Evolutionary conservation across 768 basidiomycete genomes (phyloP), one percentile per base, ranked within the genome.

Genomic region (Amanita thiersii): DNA sequence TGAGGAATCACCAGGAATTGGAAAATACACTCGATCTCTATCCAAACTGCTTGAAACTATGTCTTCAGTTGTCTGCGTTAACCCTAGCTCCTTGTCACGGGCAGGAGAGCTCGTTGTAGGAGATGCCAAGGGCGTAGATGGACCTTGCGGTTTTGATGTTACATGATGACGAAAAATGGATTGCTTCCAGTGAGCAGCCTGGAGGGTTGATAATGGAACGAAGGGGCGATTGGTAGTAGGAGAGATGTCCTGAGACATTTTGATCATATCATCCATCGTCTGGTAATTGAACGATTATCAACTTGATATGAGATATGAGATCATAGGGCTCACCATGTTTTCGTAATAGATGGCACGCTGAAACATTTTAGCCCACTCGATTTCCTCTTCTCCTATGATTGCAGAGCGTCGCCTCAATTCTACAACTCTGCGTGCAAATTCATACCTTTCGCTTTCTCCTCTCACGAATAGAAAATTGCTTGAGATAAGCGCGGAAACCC

Each of bases 401-500:
- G 76, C 77, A 20, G 65, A 60, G 26, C 64, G 64, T 47, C 84
- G 65, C 42, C 88, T 68, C 45, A 93, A 53, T 53, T 93, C 88
- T 0, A 90, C 75, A 3, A 91, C 74, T 9, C 75, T 61, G 36
- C 77, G 71, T 3, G 89, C 87, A 56, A 90, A 68, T 24, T 78
- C 72, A 55, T 93, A 97, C 47, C 92, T 66, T 47, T 83, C 85
- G 42, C 75, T 72, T 60, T 96, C 92, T 20, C 74, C 77, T 48
- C 63, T 72, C 36, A 91, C 72, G 57, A 91, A 96, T 39, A 94
- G 70, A 4, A 77, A 72, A 55, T 97, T 86, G 0, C 84, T 79
- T 6, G 81, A 77, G 10, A 93, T 55, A 19, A 93, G 56, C 1
- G 80, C 84, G 23, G 79, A 68, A 33, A 86, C 69, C 85, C 89